Evolutionary conservation across 2,329 filamentous ascomycete species (phyloP), one percentile per base, ranked within the genome.

Genomic region (Claviceps arundinis): DNA sequence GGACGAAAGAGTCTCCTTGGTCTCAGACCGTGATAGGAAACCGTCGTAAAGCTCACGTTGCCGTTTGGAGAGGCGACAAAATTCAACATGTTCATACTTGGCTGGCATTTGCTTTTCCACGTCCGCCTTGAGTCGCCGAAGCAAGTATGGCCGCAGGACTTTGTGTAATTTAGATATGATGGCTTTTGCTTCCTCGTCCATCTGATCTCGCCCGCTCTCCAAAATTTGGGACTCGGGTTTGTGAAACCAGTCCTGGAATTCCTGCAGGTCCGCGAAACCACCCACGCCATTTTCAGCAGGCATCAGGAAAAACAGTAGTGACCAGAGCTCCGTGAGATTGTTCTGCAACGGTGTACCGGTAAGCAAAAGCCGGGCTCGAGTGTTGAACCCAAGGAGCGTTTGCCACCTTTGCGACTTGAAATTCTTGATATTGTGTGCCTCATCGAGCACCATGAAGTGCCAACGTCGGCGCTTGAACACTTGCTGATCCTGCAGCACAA

Each of bases 361-460:
- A 11, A 98, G 75, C 0, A 98, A 72, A 11, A 98, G 78, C 37
- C 93, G 81, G 30, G 90, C 84, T 56, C 85, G 83, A 0, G 93
- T 97, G 61, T 94, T 91, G 71, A 98, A 94, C 0, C 87, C 93
- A 22, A 98, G 80, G 57, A 98, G 78, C 0, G 89, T 91, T 66
- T 97, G 93, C 90, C 93, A 98, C 57, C 91, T 78, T 66, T 96
- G 90, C 1, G 91, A 96, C 62, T 95, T 90, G 75, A 97, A 98
- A 68, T 98, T 98, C 64, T 98, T 97, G 76, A 98, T 98, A 69
- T 98, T 97, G 72, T 98, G 93, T 0, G 94, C 93, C 70, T 98
- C 93, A 60, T 98, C 93, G 1, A 98, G 79, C 57, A 98, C 90
- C 80, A 98, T 89, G 68, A 97, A 98, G 64, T 97, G 90, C 94